These are phyloP conservation scores for Zizania palustris DNA, from an alignment of 202 grass and related monocot genomes.

Conservation along the genomic window DNA sequence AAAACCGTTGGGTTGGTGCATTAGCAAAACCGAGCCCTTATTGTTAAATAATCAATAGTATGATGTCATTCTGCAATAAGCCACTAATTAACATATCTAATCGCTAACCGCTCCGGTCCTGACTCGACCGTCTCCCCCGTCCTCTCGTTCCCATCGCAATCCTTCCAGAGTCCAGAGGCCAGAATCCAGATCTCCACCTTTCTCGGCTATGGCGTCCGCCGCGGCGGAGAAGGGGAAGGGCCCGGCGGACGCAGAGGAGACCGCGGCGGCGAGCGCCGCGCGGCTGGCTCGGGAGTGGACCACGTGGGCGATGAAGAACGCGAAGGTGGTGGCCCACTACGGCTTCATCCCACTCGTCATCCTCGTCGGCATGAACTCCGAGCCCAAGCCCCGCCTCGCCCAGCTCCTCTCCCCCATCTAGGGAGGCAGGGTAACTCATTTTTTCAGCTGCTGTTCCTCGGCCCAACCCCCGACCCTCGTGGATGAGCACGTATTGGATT, in stretches of 20 bases:
- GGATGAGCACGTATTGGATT: constrained; percentile 1
- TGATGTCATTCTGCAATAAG: background rate
- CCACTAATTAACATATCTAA: background rate
- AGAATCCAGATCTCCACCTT: background rate
- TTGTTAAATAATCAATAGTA: background rate
- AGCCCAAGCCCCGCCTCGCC: constrained; percentile 57
- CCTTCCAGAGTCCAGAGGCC: background rate
- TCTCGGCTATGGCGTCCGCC: constrained; percentile 28
- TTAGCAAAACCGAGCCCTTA: background rate
- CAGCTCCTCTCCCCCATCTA: constrained; percentile 65
- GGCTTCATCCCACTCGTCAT: constrained; percentile 76
- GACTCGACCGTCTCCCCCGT: background rate
- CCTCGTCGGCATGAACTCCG: constrained; percentile 73
- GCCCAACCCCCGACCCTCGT: background rate
- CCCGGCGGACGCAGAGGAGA: constrained; percentile 25
- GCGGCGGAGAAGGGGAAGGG: constrained; percentile 43
- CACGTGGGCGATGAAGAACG: constrained; percentile 81
- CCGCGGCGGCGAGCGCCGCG: constrained; percentile 12
- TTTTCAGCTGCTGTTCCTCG: too few relatives aligned
- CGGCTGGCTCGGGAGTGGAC: constrained; percentile 60
- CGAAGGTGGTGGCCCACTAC: constrained; percentile 74
- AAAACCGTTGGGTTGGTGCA: background rate
- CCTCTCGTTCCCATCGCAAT: background rate
- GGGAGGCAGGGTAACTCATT: background rate
- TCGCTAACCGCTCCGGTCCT: background rate